Base-by-base conservation (phyloP, 352 stramenopile genomes). In the Phytopythium montanum region DNA sequence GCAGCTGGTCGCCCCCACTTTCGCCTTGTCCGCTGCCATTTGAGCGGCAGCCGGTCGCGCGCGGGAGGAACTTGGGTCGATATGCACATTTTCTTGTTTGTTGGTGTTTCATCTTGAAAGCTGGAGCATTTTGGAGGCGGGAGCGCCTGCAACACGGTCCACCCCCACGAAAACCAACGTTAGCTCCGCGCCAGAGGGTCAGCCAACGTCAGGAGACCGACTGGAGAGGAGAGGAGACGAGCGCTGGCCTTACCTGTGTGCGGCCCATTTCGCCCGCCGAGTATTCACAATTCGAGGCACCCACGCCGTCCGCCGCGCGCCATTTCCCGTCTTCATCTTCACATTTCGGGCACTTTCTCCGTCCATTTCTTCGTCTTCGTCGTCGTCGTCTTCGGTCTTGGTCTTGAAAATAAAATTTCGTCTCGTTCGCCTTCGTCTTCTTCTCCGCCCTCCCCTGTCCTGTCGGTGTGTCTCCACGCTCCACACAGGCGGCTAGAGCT, bases 351-450 rank as follows among this genome's bases (percentile, higher is more conserved):
- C n/a, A 49, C 42, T 49, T n/a, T 49, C 42, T 18, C 42, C 42
- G 42, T 18, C 21, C 42, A 29, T 16, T 50, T 50, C 44, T 14
- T 48, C 8, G 19, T 50, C 44, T 13, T 50, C 44, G 10, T 33
- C 23, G 44, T 31, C 44, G 21, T 50, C 21, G 0, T 49, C 21
- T n/a, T n/a, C n/a, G n/a, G 8, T 46, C 41, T 16, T 48, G 12
- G 16, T 42, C 36, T 58, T 58, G 52, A 58, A 33, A 58, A 58
- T 48, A 58, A 58, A 58, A 58, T 58, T 48, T 58, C 36, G 44
- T 50, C 7, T 12, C 28, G 21, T 26, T 49, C n/a, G n/a, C 41
- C n/a, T n/a, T n/a, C n/a, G 21, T 8, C 42, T 21, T 19, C 42
- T n/a, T 26, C 42, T 29, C 39, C 39, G 16, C 38, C 38, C n/a